Evolutionary conservation across 2,329 filamentous ascomycete species (phyloP).

Genomic region (Raffaelea ambrosiae): DNA sequence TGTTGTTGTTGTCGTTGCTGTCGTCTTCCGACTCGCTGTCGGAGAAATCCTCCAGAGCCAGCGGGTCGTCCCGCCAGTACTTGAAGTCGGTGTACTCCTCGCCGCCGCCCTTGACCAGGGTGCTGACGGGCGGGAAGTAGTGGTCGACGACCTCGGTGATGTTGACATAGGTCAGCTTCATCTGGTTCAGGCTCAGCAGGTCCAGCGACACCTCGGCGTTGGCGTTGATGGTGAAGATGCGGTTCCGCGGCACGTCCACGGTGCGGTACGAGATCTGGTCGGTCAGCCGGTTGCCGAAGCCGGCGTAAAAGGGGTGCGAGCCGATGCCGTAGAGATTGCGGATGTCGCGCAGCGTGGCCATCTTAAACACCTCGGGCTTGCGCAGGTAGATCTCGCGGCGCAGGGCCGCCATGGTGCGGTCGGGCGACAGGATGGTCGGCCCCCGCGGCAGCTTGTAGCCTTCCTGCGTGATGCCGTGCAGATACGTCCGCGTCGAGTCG

Average conservation of each 20-base stretch:
- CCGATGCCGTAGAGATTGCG: constrained; percentile 73
- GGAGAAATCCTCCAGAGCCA: constrained; percentile 82
- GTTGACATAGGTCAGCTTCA: constrained; percentile 93
- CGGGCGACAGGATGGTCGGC: constrained; percentile 89
- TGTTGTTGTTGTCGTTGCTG: constrained; percentile 23
- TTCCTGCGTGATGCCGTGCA: constrained; percentile 84
- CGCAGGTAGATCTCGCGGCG: constrained; percentile 88
- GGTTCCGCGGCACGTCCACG: constrained; percentile 86
- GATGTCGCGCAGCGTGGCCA: constrained; percentile 95
- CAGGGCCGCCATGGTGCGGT: constrained; percentile 88
- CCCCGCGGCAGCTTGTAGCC: constrained; percentile 78
- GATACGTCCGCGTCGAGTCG: constrained; percentile 80
- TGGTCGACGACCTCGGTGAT: constrained; percentile 98
- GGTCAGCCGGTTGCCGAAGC: constrained; percentile 92
- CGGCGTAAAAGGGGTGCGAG: constrained; percentile 84
- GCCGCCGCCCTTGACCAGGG: constrained; percentile 78
- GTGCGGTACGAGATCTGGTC: constrained; percentile 94
- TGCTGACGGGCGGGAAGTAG: constrained; percentile 88
- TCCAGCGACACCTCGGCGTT: constrained; percentile 94
- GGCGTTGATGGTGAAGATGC: constrained; percentile 96
- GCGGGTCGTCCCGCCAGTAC: constrained; percentile 82
- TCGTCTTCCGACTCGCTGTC: constrained; percentile 63
- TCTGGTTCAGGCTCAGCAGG: constrained; percentile 80
- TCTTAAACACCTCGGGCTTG: constrained; percentile 98
- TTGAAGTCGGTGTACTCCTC: constrained; percentile 96